Evolutionary conservation across 352 stramenopile genomes (phyloP), one percentile per base, ranked within the genome.

Genomic region (Pythium vanterpoolii): DNA sequence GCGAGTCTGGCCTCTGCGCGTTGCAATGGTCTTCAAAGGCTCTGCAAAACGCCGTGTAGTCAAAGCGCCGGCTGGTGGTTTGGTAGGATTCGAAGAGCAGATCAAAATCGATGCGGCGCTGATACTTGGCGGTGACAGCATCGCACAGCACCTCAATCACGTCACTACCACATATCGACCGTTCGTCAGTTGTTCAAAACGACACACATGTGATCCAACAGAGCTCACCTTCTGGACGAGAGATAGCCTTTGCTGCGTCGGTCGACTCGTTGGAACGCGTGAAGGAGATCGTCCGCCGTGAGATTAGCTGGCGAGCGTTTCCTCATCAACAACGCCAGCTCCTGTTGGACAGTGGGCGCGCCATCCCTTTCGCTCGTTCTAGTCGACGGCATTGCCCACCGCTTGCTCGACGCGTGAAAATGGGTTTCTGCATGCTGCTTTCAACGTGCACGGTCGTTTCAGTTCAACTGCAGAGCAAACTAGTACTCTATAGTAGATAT

Each of bases 21-120:
- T n/a, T 48, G 1, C 39, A 30, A 21, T 44, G 13, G 1, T 46
- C 46, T n/a, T 68, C 60, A 21, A 58, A 68, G 1, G 51, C 36
- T 10, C 47, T 23, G 21, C 61, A 68, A n/a, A 68, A 64, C 13
- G 34, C 40, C 23, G 31, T 31, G 30, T 68, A 68, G 40, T 68
- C 61, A 30, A 68, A 64, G 0, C 33, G 38, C 8, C 38, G 26
- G 5, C 39, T 24, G 19, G 58, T 62, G 14, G 50, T 62, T 5
- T 21, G 52, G 31, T 59, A 68, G 0, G 36, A 14, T 19, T 46
- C 19, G 24, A 68, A 28, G 7, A 68, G 11, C 3, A 58, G 24
- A 6, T 68, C 60, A 23, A 68, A 68, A 19, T 68, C 39, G 14
- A 68, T 21, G 6, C 53, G 52, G 27, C 53, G 44, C 40, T 68